Base-by-base conservation (phyloP, 1,139 yeast species). In the Hyphopichia pseudoburtonii region DNA sequence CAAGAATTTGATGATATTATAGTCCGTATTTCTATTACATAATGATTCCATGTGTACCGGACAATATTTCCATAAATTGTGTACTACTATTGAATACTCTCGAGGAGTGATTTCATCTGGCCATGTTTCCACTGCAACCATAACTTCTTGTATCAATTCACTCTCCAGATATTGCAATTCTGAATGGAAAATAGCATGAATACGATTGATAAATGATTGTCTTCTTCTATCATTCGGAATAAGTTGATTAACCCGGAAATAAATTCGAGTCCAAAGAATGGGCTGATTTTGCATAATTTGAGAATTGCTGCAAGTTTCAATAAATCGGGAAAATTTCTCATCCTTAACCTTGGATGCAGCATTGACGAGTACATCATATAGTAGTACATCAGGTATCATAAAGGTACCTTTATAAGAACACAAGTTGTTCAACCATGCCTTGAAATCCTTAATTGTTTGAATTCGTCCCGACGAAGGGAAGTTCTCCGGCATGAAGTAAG, bases 271-370 rank as follows among this genome's bases (percentile, higher is more conserved):
- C 31, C 31, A 28, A 18, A 28, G 31, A 10, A 28, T 28, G 5
- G 31, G 31, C 16, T 17, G 14, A 18, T 28, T 28, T 18, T 17
- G 31, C 31, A 28, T 28, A 17, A 28, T 28, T 28, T 28, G 31
- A 14, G 23, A 18, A 28, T 28, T 28, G 16, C 31, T 28, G 23
- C 31, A 28, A 17, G 31, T 17, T 18, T 28, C 31, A 17, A 28
- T 18, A 18, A 28, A 28, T 17, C 31, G 14, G 8, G 11, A 17
- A 18, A 28, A 28, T 28, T 28, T 28, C 5, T 17, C 22, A 28
- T 28, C 23, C 10, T 18, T 15, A 10, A 28, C 16, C 11, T 10
- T 18, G 18, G 7, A 5, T 8, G 31, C 31, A 7, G 31, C 31
- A 17, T 17, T 18, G 5, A 28, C 22, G n/a, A 28, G 31, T 11